Base-by-base conservation (phyloP, 352 stramenopile species). In the Blastocystis sp. region DNA sequence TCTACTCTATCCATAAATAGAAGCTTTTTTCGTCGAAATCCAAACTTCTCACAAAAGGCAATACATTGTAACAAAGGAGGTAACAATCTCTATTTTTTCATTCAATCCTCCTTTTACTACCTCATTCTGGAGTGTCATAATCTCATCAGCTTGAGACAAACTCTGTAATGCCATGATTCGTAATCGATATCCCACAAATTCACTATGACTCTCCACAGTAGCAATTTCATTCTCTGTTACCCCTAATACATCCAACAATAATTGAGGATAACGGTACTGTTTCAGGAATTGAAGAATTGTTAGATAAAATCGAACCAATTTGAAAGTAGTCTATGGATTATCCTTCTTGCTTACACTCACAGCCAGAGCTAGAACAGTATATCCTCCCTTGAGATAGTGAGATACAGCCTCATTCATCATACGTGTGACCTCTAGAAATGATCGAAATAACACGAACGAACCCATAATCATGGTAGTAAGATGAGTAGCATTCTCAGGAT, bases 231-330 rank as follows among this genome's bases (percentile, higher is more conserved):
- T 59, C 19, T 57, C 37, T 0, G 39, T 57, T 0, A 78, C 12
- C 1, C 49, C 66, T 19, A 78, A 35, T 1, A 78, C 11, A 27
- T 78, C 66, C 14, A 78, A 51, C 1, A 46, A 3, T 12, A 78
- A 51, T 5, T 42, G 19, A 11, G 37, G 35, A 27, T 57, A 78
- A 16, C 27, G 66, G n/a, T 42, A 39, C 9, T 21, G 5, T 27
- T 32, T 27, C 11, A 58, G n/a, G 39, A 11, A 57, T 24, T 57
- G 4, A 1, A 58, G 1, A 32, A 78, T 16, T 0, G 39, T 29
- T 12, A 78, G 42, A 51, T 78, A 78, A 35, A 78, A 78, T 11
- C 42, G 43, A 27, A 58, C 32, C 6, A 78, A 51, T 29, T 78
- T 78, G 66, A 78, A 58, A 14, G 1, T 27, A 39, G 39, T 59